phyloP scores from a whole-genome alignment of 306 rosid genomes.

The Corylus avellana region DNA sequence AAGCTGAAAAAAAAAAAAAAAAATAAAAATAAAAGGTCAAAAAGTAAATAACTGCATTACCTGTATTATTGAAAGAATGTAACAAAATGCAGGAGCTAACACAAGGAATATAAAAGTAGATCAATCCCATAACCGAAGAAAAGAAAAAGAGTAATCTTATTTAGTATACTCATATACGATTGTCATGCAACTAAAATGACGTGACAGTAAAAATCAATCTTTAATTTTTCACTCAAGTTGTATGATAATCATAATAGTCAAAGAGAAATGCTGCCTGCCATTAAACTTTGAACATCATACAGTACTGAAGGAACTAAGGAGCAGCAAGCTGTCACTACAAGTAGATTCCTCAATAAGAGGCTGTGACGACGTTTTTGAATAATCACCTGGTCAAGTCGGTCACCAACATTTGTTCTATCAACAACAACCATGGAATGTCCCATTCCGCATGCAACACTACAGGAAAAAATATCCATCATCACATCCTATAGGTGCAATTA shows the following conservation, averaged over 20 bases:
- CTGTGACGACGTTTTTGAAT: neutral
- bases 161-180: too few species aligned
- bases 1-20: slow-evolving; percentile 54
- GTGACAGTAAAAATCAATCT: too few species aligned
- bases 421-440: slow-evolving; percentile 89
- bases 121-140: neutral
- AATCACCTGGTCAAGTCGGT: slow-evolving; percentile 85
- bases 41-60: slow-evolving; percentile 21
- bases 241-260: too few species aligned
- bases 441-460: slow-evolving; percentile 92
- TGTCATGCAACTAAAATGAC: too few species aligned
- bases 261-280: neutral
- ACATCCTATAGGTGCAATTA: slow-evolving; percentile 10
- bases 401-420: slow-evolving; percentile 69
- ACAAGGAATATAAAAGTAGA: neutral
- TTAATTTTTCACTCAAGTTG: too few species aligned
- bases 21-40: neutral
- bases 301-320: neutral
- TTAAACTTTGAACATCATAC: neutral
- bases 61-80: neutral
- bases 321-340: neutral
- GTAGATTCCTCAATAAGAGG: neutral
- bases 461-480: slow-evolving; percentile 17
- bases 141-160: too few species aligned
- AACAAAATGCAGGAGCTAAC: slow-evolving; percentile 2